Evolutionary conservation across 2,329 filamentous ascomycete genomes (phyloP), one percentile per base, ranked within the genome.

Genomic region (Chrysoporthe austroafricana): DNA sequence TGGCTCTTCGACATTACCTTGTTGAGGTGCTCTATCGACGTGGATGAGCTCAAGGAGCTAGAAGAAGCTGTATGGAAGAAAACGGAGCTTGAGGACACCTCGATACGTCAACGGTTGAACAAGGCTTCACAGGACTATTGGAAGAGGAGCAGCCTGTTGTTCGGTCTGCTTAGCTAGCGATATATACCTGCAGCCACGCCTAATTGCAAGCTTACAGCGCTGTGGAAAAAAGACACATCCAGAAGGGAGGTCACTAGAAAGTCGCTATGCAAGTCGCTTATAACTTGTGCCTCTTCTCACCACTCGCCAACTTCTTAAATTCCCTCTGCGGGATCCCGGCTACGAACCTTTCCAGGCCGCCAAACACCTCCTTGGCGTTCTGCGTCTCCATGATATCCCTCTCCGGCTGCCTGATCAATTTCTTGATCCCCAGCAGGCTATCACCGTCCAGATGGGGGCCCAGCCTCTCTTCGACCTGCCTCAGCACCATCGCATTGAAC

Each of bases 201-300:
- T 36, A 58, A 11, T 43, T 61, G 60, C 16, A 66, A n/a, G 39
- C 9, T 43, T 61, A 61, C 16, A 66, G 36, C 18, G 50, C 61
- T 71, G 16, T 56, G 34, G 62, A 59, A 13, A 63, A 52, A 43
- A 18, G 43, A 59, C 59, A 67, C 16, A 34, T 42, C 43, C 32
- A 18, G 56, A 58, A 69, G 34, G 42, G 62, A 50, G 16, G 13
- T n/a, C 16, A 14, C 9, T 14, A 4, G 13, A 43, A 43, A 56
- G 7, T 13, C 1, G 34, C 34, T 16, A 61, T 32, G 21, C 18
- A 42, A 26, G 26, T 2, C 32, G 32, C 67, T 71, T 83, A 97
- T 77, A 98, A 81, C 83, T 98, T 98, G 81, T 99, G 96, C 77
- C 90, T 93, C 88, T 97, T 98, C 85, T 96, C 88, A 14, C 95